Percentiles rank a stretch among this genome's conserved stretches.
phyloP scores from a whole-genome alignment of 2,329 filamentous ascomycete species.

The Helotiales sp. region DNA sequence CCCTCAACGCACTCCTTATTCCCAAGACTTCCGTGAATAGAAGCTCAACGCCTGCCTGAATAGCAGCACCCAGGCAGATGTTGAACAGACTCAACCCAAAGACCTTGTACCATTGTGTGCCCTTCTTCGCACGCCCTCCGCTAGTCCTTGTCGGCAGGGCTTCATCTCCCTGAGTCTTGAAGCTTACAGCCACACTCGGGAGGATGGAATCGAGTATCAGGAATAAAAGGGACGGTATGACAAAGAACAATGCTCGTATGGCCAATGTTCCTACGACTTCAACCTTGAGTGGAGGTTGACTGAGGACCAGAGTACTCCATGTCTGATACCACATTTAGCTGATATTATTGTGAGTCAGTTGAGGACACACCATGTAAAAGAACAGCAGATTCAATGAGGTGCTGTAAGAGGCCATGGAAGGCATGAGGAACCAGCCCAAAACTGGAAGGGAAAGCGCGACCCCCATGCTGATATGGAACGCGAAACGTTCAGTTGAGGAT shows the following conservation, averaged over 20 bases:
- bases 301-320: slow-evolving; percentile 80
- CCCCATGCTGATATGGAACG: slow-evolving; percentile 48
- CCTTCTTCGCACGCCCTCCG: slow-evolving; percentile 35
- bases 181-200: slow-evolving; percentile 64
- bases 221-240: slow-evolving; percentile 71
- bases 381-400: slow-evolving; percentile 84
- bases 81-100: slow-evolving; percentile 56
- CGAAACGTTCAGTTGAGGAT: not conserved
- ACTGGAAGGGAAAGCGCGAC: slow-evolving; percentile 72
- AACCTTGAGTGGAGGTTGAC: slow-evolving; percentile 72
- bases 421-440: slow-evolving; percentile 65
- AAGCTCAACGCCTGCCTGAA: slow-evolving; percentile 58
- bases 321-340: slow-evolving; percentile 43
- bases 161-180: slow-evolving; percentile 65
- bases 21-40: slow-evolving; percentile 52
- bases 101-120: slow-evolving; percentile 47
- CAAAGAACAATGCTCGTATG: slow-evolving; percentile 68
- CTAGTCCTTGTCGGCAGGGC: slow-evolving; percentile 50
- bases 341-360: not conserved
- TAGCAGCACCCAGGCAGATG: slow-evolving; percentile 48
- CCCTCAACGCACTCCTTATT: slow-evolving; percentile 54
- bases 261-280: slow-evolving; percentile 71
- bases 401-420: slow-evolving; percentile 64
- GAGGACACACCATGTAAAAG: slow-evolving; percentile 78
- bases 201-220: slow-evolving; percentile 70